A percentile compares a stretch with the other conserved stretches of the same genome.
These are phyloP conservation scores for Eugenia klotzschiana DNA, from an alignment of 441 rosid genomes.

Conservation along the genomic window DNA sequence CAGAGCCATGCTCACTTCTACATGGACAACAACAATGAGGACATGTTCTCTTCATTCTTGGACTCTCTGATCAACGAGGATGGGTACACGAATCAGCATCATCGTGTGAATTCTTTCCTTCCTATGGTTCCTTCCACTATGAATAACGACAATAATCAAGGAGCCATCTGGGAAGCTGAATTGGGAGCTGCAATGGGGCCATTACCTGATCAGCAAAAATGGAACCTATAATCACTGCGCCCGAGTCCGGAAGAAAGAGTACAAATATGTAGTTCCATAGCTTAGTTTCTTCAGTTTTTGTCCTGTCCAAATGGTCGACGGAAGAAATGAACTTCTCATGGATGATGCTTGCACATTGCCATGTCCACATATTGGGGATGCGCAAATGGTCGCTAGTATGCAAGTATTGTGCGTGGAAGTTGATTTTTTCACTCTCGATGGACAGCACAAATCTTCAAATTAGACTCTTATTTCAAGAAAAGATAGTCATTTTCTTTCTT, in stretches of 20 bases:
- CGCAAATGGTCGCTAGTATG: background rate
- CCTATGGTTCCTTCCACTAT: background rate
- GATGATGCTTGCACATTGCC: background rate
- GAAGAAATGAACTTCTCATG: background rate
- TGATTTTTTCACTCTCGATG: background rate
- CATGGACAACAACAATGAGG: background rate
- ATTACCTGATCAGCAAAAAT: background rate
- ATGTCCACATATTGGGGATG: background rate
- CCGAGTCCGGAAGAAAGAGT: background rate
- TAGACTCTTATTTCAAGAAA: background rate
- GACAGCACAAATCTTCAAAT: background rate
- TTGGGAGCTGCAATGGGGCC: background rate
- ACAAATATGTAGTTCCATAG: background rate
- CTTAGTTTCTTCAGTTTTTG: background rate
- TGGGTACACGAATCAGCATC: background rate
- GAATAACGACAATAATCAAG: background rate
- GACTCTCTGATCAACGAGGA: constrained; percentile 3
- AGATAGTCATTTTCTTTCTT: background rate
- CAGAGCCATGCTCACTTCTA: background rate
- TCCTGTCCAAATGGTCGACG: background rate
- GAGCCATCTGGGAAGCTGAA: background rate
- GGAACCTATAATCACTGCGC: background rate
- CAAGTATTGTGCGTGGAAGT: background rate
- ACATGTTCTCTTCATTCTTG: constrained; percentile 1
- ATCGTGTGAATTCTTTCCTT: background rate